Conservation (phyloP, 2,329 filamentous ascomycete species). For the Curvularia lunata region DNA sequence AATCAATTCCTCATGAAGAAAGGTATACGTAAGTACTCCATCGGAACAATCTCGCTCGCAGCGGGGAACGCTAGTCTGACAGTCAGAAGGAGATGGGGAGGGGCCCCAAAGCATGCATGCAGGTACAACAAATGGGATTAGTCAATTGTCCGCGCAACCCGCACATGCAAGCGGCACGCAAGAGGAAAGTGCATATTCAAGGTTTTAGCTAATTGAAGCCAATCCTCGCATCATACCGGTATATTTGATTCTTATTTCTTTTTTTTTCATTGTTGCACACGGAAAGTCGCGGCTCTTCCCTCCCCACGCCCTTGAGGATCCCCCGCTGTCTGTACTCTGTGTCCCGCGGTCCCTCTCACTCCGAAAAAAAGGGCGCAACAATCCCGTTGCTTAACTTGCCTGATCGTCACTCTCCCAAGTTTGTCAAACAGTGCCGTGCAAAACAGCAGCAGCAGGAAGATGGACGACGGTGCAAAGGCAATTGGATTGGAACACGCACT, state of each 20-base stretch:
- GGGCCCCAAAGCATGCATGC: slow-evolving; percentile 2
- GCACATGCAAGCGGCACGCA: slow-evolving; percentile 4
- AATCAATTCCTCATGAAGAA: slow-evolving; percentile 3
- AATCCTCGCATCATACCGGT: neutral
- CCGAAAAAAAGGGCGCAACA: neutral
- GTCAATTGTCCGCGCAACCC: slow-evolving; percentile 4
- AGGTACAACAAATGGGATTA: slow-evolving; percentile 18
- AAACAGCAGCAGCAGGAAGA: slow-evolving; percentile 5
- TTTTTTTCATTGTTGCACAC: neutral
- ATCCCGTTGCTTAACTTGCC: neutral
- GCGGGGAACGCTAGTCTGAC: slow-evolving; percentile 5
- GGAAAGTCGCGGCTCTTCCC: slow-evolving; percentile 1
- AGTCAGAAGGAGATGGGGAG: slow-evolving; percentile 1
- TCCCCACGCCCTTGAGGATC: slow-evolving; percentile 3
- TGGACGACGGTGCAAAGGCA: slow-evolving; percentile 8
- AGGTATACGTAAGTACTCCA: neutral
- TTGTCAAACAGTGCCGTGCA: neutral
- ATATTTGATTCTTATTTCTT: neutral
- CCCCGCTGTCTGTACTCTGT: neutral
- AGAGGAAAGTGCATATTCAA: slow-evolving; percentile 2
- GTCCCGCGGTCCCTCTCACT: neutral
- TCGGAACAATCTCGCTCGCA: neutral
- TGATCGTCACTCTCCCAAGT: too few relatives aligned
- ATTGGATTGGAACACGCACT: slow-evolving; percentile 34
- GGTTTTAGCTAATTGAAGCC: slow-evolving; percentile 15